Evolutionary conservation across 352 stramenopile species (phyloP).

Genomic region (Pythium aristosporum): DNA sequence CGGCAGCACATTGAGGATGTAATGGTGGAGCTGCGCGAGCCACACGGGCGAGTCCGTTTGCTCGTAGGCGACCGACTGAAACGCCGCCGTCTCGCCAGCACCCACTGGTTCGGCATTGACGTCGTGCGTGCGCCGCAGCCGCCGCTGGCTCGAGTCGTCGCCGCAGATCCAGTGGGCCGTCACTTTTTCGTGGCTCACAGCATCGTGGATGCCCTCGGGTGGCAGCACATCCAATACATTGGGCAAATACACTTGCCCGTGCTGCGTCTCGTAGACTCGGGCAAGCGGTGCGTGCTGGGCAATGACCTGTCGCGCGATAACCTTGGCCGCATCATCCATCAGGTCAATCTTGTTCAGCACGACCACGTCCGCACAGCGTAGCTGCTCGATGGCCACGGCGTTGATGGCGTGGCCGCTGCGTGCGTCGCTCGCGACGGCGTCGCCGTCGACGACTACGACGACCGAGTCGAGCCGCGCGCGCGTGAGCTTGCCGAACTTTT

Average conservation of each 20-base stretch:
- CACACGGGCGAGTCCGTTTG: conserved; percentile 31
- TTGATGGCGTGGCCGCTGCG: conserved; percentile 26
- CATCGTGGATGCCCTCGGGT: conserved; percentile 48
- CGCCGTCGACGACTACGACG: conserved; percentile 73
- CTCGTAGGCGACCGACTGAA: conserved; percentile 53
- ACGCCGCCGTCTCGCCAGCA: conserved; percentile 19
- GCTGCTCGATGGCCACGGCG: conserved; percentile 53
- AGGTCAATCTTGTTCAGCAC: conserved; percentile 85
- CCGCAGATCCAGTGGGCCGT: conserved; percentile 58
- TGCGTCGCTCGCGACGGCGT: conserved; percentile 55
- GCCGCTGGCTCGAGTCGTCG: conserved; percentile 34
- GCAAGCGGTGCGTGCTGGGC: conserved; percentile 45
- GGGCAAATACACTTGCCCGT: conserved; percentile 61
- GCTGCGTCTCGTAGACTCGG: conserved; percentile 66
- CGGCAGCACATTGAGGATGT: conserved; percentile 39
- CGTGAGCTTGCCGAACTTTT: conserved; percentile 79
- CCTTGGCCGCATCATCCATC: conserved; percentile 35
- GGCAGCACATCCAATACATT: conserved; percentile 71
- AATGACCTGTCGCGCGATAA: conserved; percentile 35
- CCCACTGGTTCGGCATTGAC: not conserved
- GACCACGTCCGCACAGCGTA: conserved; percentile 73
- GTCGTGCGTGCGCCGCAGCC: conserved; percentile 27
- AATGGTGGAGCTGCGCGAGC: conserved; percentile 52
- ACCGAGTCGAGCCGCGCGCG: conserved; percentile 77
- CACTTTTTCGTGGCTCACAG: conserved; percentile 68